These are phyloP conservation scores for Lepidium didymum DNA, from an alignment of 345 rosid species.

Conservation along the genomic window DNA sequence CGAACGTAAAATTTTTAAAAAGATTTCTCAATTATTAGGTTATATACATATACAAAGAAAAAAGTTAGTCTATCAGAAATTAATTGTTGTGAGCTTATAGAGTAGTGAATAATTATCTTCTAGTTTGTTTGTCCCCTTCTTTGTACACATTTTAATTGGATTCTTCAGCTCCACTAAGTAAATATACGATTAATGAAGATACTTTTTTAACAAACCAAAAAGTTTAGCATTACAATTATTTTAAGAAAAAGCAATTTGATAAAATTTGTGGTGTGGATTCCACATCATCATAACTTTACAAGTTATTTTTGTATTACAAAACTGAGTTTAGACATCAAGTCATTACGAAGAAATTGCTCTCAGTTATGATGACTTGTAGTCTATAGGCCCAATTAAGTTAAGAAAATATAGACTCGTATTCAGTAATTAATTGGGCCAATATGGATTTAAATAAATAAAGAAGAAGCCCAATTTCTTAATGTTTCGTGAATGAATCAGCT, in stretches of 20 bases:
- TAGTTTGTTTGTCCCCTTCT: slow-evolving; percentile 21
- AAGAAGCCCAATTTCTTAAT: too few species aligned
- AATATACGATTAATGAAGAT: neutral
- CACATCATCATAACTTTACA: neutral
- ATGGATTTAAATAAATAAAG: too few species aligned
- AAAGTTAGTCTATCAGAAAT: neutral
- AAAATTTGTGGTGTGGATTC: slow-evolving; percentile 10
- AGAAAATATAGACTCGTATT: too few species aligned
- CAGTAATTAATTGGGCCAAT: too few species aligned
- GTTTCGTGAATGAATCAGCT: too few species aligned
- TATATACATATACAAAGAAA: neutral
- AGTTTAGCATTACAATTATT: too few species aligned
- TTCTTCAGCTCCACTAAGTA: slow-evolving; percentile 16
- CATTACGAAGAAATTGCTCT: too few species aligned
- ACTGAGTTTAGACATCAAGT: neutral
- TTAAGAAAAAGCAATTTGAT: neutral
- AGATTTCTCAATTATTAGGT: neutral
- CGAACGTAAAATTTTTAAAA: neutral
- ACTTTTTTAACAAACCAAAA: neutral
- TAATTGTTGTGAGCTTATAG: neutral
- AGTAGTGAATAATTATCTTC: neutral
- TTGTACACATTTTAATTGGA: slow-evolving; percentile 8
- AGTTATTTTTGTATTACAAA: neutral
- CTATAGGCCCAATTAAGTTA: too few species aligned
- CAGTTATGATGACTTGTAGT: too few species aligned